phyloP scores from a whole-genome alignment of 1,284 basidiomycete genomes.

The Macrocystidia cucumis region DNA sequence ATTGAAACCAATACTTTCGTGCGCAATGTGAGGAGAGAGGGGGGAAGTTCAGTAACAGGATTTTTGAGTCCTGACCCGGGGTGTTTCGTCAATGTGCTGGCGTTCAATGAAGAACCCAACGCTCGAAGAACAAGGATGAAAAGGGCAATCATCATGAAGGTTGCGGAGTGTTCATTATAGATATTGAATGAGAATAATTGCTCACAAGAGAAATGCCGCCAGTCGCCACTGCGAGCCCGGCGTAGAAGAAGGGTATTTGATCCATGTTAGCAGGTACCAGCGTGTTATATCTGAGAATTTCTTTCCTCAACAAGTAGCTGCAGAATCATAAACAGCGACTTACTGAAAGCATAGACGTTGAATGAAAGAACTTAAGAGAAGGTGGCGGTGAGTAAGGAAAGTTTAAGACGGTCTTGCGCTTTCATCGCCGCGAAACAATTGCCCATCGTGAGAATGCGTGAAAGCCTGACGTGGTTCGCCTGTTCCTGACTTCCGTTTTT shows the following conservation, averaged over 20 bases:
- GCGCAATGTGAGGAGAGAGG: slow-evolving; percentile 8
- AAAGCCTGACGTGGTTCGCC: too few relatives aligned
- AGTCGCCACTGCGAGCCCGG: slow-evolving; percentile 19
- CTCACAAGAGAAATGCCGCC: slow-evolving; percentile 28
- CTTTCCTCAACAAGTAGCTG: too few relatives aligned
- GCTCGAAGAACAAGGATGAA: slow-evolving; percentile 92
- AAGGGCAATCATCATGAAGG: slow-evolving; percentile 52
- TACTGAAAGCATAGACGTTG: too few relatives aligned
- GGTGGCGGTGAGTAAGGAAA: too few relatives aligned
- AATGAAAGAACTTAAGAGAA: too few relatives aligned
- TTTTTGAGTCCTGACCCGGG: slow-evolving; percentile 36
- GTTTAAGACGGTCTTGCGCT: too few relatives aligned
- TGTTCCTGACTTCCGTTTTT: too few relatives aligned
- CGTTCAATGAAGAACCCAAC: slow-evolving; percentile 48
- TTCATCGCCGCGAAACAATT: too few relatives aligned
- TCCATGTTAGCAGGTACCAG: too few relatives aligned
- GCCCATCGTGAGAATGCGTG: too few relatives aligned
- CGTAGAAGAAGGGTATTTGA: slow-evolving; percentile 25
- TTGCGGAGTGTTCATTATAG: slow-evolving; percentile 2
- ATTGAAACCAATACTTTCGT: background rate
- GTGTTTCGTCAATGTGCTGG: slow-evolving; percentile 55
- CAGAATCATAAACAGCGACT: too few relatives aligned
- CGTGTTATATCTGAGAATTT: too few relatives aligned
- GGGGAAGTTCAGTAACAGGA: slow-evolving; percentile 27
- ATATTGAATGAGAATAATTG: slow-evolving; percentile 8